Base-by-base conservation (phyloP, 352 stramenopile genomes). In the Phytophthora tubulina region DNA sequence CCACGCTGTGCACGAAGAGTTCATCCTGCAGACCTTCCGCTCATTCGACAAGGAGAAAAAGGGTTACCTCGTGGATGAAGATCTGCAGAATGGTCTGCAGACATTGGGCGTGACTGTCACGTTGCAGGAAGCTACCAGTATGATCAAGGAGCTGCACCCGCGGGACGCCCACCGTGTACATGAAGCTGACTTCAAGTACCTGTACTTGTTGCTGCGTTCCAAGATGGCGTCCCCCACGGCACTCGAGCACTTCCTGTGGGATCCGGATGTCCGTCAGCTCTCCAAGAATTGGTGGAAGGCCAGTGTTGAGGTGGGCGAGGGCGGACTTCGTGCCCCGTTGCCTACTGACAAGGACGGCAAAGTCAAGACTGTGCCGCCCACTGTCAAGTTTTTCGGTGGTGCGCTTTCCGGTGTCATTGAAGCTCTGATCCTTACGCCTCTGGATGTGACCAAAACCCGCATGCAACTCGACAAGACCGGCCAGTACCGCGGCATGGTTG, bases 401-500 rank as follows among this genome's bases (percentile, higher is more conserved):
- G 90, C 89, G 38, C 70, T 93, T n/a, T 95, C 86, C 10, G 91
- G 91, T 42, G 85, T 97, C 49, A 91, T 95, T 27, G 91, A 97
- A 63, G 89, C 91, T 6, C 17, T 94, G 50, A 92, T 92, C 70
- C 73, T 97, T 17, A 94, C 90, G 71, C 91, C 91, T 39, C 70
- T 97, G 33, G 91, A 97, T 67, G 89, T 96, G 35, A 89, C 89
- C 63, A 97, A 97, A 80, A 97, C 91, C 14, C 86, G 91, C 8
- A 75, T 97, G 66, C 91, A 97, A 55, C 80, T 97, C 11, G 91
- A 97, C 75, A 95, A 94, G 76, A 85, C 64, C 0, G 88, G 86
- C 15, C 80, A 95, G 63, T 97, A 97, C 81, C 88, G 83, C 6
- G 90, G 90, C 65, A 95, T 97, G 80, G 14, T 97, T 14, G 84